Base-by-base conservation (phyloP, 176 grass and related monocot species). In the Triticum timopheevii region DNA sequence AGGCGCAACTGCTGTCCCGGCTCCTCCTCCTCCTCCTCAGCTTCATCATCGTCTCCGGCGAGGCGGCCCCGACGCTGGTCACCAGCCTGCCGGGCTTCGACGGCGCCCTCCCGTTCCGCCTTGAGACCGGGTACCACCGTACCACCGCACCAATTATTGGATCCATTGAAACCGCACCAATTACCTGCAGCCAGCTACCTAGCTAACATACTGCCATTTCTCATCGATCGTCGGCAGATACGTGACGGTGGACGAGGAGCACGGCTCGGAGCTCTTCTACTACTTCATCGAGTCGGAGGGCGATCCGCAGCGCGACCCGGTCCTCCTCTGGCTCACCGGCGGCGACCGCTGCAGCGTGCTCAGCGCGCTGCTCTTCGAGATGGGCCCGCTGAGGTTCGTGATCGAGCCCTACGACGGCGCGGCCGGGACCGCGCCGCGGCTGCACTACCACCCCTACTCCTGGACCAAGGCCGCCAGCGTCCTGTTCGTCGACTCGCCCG, bases 231-330 rank as follows among this genome's bases (percentile, higher is more conserved):
- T 13, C 42, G 20, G 27, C 69, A 72, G 86, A 1, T 89, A 89
- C 39, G 65, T 89, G 40, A 84, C 6, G 0, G 87, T 89, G 72
- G 87, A 89, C 20, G 69, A 89, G 42, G 73, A 72, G 54, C 68
- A 84, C n/a, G 81, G 72, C 15, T 19, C 13, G 19, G 81, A 89
- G 64, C 71, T 79, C 5, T 89, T 84, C 75, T 89, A 89, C 87
- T 89, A 89, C 65, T 89, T 89, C 33, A 35, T 89, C 12, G 61
- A 79, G 56, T 89, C 87, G 47, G 87, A 89, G 30, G 36, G 81
- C 30, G 66, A 84, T 27, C 87, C 80, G 10, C 36, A 13, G 40
- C 71, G 7, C 3, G 23, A 74, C 39, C 71, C 71, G n/a, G 23
- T 84, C 45, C 7, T 84, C 8, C 35, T 89, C 54, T 89, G 87